Base-by-base conservation (phyloP, 441 rosid genomes). In the Euphorbia celastroides region DNA sequence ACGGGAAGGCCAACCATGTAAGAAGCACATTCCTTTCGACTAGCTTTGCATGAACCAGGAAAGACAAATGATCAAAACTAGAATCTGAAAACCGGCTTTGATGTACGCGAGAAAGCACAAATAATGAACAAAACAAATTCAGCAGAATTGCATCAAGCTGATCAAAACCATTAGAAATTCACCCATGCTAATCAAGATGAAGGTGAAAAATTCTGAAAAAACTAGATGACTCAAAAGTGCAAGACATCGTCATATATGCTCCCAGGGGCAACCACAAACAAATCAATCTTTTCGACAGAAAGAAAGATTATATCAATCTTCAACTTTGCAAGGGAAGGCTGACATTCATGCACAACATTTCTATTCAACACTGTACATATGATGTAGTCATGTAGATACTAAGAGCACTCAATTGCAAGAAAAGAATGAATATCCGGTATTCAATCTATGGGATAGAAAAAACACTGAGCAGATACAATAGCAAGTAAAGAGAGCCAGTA, bases 1-100 rank as follows among this genome's bases (percentile, higher is more conserved):
- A 92, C 99, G 38, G 99, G 96, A 68, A 95, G 86, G 77, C 88
- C 83, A 73, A 87, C 99, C 97, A 95, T 88, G 84, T 74, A 92
- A 44, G 92, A 86, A 58, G 96, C 96, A 67, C 99, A 95, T 86
- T 95, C 99, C 91, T 92, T 95, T 83, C 99, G 99, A 85, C 99
- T 95, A 85, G 85, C 74, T 86, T 89, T 87, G 89, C 94, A 84
- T 70, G 79, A 89, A 87, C 62, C 80, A 84, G 83, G 77, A 84
- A 82, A 79, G 57, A 80, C 67, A 75, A 77, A 73, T 27, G 70
- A 77, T 58, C 65, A 80, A 72, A 72, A 76, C 62, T 56, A 58
- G 34, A 67, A 55, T 65, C 42, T 7, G 25, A 19, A 34, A 67
- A 27, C 7, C 7, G 12, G 20, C 11, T 23, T 19, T 14, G 9